phyloP scores from a whole-genome alignment of 495 filamentous ascomycete species.

The Talaromyces nanjingensis region DNA sequence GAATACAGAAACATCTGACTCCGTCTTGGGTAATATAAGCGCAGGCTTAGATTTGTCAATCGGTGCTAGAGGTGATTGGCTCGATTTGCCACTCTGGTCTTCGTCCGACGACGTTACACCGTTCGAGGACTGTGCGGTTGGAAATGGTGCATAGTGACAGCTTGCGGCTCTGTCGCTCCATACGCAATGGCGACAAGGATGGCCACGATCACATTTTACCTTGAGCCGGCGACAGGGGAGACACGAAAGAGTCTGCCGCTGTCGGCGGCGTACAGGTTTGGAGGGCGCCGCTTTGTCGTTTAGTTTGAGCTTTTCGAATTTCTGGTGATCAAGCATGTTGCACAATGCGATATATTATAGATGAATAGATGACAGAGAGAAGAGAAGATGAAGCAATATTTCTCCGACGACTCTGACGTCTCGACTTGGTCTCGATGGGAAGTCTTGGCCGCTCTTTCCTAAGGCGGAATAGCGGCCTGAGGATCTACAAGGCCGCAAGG shows the following conservation, averaged over 20 bases:
- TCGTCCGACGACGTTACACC: neutral
- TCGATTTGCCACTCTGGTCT: neutral
- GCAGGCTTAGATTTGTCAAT: neutral
- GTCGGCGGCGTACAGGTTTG: conserved; percentile 7
- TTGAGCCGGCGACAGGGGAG: conserved; percentile 9
- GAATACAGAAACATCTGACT: neutral
- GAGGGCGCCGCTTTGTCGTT: neutral
- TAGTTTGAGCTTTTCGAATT: conserved; percentile 1
- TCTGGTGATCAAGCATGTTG: neutral
- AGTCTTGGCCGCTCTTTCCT: neutral
- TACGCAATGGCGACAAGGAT: conserved; percentile 7
- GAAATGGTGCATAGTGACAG: conserved; percentile 6
- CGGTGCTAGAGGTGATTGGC: neutral
- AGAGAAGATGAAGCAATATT: neutral
- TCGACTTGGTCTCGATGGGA: neutral
- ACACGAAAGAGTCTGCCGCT: conserved; percentile 10
- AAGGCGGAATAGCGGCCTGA: neutral
- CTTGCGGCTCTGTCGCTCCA: conserved; percentile 9
- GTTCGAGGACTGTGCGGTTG: neutral
- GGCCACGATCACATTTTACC: conserved; percentile 7
- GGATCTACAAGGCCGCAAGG: neutral
- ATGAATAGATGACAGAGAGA: neutral
- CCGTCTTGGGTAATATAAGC: conserved; percentile 1
- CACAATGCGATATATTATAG: neutral
- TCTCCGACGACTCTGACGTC: neutral